Evolutionary conservation across 1,284 basidiomycete species (phyloP).

Genomic region (Stygiomarasmius scandens): DNA sequence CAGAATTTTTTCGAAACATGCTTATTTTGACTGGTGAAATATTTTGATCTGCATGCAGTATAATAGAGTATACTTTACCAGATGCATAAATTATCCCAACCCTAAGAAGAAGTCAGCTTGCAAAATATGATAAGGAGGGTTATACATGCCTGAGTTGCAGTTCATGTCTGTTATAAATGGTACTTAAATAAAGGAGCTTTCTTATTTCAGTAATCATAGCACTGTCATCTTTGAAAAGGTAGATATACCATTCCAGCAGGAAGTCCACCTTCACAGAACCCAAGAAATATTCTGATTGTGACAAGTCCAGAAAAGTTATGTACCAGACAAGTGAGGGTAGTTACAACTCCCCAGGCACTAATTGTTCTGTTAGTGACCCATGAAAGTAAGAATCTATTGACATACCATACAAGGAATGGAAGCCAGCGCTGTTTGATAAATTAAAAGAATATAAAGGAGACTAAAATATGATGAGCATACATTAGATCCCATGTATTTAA

Average conservation of each 20-base stretch:
- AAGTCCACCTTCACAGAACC: slow-evolving; percentile 72
- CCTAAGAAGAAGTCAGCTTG: too few species aligned
- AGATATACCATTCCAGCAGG: slow-evolving; percentile 59
- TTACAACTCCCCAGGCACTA: slow-evolving; percentile 54
- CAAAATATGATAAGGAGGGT: too few species aligned
- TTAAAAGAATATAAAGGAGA: background rate
- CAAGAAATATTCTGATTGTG: slow-evolving; percentile 64
- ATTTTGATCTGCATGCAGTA: too few species aligned
- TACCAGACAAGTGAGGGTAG: slow-evolving; percentile 59
- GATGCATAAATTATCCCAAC: slow-evolving; percentile 67
- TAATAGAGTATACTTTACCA: slow-evolving; percentile 31
- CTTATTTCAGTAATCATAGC: too few species aligned
- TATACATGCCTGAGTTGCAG: slow-evolving; percentile 57
- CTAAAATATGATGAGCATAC: slow-evolving; percentile 21
- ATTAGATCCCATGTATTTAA: slow-evolving; percentile 58
- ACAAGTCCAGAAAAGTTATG: slow-evolving; percentile 59
- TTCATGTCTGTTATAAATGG: slow-evolving; percentile 62
- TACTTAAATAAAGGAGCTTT: slow-evolving; percentile 61
- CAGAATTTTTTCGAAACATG: too few species aligned
- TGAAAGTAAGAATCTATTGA: slow-evolving; percentile 26
- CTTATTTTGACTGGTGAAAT: too few species aligned
- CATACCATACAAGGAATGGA: slow-evolving; percentile 49
- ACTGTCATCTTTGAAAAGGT: background rate
- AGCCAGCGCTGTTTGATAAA: slow-evolving; percentile 50
- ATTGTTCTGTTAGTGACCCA: background rate